Conservation (phyloP, 2,329 filamentous ascomycete species). For the Lachnellula cervina region DNA sequence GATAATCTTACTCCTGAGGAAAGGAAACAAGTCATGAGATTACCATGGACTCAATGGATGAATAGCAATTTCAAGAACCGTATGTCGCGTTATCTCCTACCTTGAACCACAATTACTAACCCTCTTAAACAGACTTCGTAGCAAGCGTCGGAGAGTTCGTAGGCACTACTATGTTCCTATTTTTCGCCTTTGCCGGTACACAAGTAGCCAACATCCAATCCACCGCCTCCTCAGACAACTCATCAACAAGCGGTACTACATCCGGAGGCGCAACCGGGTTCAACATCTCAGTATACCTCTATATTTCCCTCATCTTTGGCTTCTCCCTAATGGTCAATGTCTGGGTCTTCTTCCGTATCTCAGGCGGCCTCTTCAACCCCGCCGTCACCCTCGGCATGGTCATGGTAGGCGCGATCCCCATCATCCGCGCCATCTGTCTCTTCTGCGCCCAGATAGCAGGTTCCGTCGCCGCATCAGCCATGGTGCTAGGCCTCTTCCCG, state of each 20-base stretch:
- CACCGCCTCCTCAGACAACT: conserved; percentile 15
- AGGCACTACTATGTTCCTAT: conserved; percentile 35
- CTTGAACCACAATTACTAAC: neutral
- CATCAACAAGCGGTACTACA: conserved; percentile 32
- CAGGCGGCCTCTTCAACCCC: conserved; percentile 49
- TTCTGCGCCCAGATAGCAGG: conserved; percentile 34
- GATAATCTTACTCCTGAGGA: conserved; percentile 36
- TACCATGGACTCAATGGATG: conserved; percentile 44
- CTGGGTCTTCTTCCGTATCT: conserved; percentile 51
- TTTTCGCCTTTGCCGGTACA: conserved; percentile 32
- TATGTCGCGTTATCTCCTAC: conserved; percentile 19
- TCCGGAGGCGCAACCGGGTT: conserved; percentile 41
- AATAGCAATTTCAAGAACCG: conserved; percentile 42
- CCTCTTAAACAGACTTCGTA: conserved; percentile 20
- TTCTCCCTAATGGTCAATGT: conserved; percentile 45
- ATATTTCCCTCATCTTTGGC: conserved; percentile 31
- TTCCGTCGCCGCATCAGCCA: conserved; percentile 36
- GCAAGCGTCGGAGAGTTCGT: conserved; percentile 28
- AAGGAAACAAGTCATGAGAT: conserved; percentile 39
- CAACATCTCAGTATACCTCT: conserved; percentile 38
- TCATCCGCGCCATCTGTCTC: conserved; percentile 29
- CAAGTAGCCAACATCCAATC: conserved; percentile 31
- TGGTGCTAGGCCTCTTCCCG: conserved; percentile 37
- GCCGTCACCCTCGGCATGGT: conserved; percentile 37
- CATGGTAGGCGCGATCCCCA: conserved; percentile 32